phyloP scores from a whole-genome alignment of 768 basidiomycete species.

The Pleurotus cornucopiae region DNA sequence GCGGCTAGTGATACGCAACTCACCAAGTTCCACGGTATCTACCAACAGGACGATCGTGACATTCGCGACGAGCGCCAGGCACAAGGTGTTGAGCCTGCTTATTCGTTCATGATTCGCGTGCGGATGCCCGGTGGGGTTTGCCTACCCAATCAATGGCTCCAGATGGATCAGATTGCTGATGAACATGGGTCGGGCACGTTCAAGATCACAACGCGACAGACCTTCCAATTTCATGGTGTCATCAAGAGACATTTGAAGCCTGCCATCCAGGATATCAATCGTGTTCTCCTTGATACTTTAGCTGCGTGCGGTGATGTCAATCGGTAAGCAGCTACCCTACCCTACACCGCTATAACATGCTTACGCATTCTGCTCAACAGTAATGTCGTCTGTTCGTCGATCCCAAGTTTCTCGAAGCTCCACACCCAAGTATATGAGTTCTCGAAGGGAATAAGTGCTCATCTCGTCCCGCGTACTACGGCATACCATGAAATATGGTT shows the following conservation, averaged over 20 bases:
- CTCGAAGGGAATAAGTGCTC: conserved; percentile 76
- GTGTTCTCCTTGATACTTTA: conserved; percentile 85
- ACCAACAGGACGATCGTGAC: conserved; percentile 97
- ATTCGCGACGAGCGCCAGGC: conserved; percentile 94
- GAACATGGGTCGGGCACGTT: conserved; percentile 91
- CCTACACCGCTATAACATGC: not conserved
- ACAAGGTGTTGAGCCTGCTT: conserved; percentile 93
- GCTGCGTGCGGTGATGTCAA: conserved; percentile 99
- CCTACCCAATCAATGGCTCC: conserved; percentile 85
- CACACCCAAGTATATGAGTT: conserved; percentile 84
- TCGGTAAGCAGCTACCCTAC: conserved; percentile 42
- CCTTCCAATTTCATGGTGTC: conserved; percentile 99
- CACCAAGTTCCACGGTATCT: conserved; percentile 97
- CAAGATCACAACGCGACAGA: conserved; percentile 96
- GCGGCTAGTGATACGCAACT: conserved; percentile 88
- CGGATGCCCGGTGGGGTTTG: conserved; percentile 97
- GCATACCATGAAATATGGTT: conserved; percentile 99
- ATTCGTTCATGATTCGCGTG: conserved; percentile 97
- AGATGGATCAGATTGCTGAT: conserved; percentile 95
- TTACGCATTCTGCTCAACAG: conserved; percentile 31
- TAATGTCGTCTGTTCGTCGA: conserved; percentile 88
- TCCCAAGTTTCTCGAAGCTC: conserved; percentile 84
- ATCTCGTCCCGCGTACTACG: conserved; percentile 83
- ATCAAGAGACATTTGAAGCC: conserved; percentile 96
- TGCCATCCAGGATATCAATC: conserved; percentile 95